These are phyloP conservation scores for Geotrichum histeridarum DNA, from an alignment of 1,139 yeast genomes.

Conservation along the genomic window DNA sequence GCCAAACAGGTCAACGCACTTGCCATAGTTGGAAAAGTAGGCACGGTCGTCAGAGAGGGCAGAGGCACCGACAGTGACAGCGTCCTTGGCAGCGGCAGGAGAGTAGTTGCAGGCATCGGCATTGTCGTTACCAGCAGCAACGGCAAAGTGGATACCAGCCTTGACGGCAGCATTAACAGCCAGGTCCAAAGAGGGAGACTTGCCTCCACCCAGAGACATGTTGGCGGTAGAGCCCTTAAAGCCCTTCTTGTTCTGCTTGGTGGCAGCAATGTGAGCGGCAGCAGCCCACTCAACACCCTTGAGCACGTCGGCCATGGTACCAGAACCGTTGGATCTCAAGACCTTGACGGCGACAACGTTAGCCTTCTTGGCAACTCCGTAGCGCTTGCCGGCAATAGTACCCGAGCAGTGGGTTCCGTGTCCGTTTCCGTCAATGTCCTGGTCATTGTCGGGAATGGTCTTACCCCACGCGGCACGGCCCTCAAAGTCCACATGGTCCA, in stretches of 20 bases:
- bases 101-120: conserved; percentile 59
- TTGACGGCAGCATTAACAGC: conserved; percentile 58
- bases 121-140: conserved; percentile 65
- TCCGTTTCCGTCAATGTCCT: conserved; percentile 85
- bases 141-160: conserved; percentile 57
- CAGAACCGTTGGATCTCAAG: conserved; percentile 46
- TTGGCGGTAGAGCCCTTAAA: conserved; percentile 54
- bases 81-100: conserved; percentile 57
- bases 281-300: conserved; percentile 46
- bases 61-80: conserved; percentile 61
- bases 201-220: conserved; percentile 62
- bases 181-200: conserved; percentile 47
- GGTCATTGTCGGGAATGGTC: conserved; percentile 79
- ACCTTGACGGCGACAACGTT: conserved; percentile 56
- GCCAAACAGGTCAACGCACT: conserved; percentile 61
- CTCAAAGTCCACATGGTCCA: conserved; percentile 70
- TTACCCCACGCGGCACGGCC: conserved; percentile 95
- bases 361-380: conserved; percentile 63
- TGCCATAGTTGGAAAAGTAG: conserved; percentile 59
- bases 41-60: conserved; percentile 48
- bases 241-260: conserved; percentile 44
- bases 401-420: conserved; percentile 69
- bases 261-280: conserved; percentile 37
- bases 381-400: conserved; percentile 53
- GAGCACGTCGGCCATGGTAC: conserved; percentile 47